These are phyloP conservation scores for Anastatica hierochuntica DNA, from an alignment of 345 rosid species.

Conservation along the genomic window DNA sequence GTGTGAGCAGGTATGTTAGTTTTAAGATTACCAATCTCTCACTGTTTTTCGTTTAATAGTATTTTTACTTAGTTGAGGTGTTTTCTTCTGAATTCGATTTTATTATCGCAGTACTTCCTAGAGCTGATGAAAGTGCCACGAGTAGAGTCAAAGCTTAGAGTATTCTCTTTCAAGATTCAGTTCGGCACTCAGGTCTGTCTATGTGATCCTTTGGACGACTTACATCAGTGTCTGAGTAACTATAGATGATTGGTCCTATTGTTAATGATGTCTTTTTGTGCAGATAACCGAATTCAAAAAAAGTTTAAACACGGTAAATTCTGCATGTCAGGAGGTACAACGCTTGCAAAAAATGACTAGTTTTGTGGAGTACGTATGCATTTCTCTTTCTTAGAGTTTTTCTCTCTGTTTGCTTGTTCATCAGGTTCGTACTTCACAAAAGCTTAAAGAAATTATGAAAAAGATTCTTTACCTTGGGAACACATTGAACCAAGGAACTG, in stretches of 20 bases:
- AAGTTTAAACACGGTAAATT: slow-evolving; percentile 73
- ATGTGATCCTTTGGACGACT: too few relatives aligned
- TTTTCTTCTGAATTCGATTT: slow-evolving; percentile 15
- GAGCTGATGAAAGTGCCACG: slow-evolving; percentile 99
- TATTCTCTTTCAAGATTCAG: slow-evolving; percentile 94
- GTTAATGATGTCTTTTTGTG: slow-evolving; percentile 2
- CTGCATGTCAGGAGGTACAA: slow-evolving; percentile 90
- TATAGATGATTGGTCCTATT: too few relatives aligned
- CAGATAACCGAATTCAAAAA: slow-evolving; percentile 81
- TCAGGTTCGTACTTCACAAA: slow-evolving; percentile 76
- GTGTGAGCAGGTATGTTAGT: slow-evolving; percentile 82
- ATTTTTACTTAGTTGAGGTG: too few relatives aligned
- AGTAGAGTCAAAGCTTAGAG: slow-evolving; percentile 90
- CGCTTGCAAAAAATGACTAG: slow-evolving; percentile 11
- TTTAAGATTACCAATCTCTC: neutral
- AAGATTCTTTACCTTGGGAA: slow-evolving; percentile 87
- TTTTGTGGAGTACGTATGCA: slow-evolving; percentile 3
- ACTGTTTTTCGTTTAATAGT: slow-evolving; percentile 1
- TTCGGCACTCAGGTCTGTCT: slow-evolving; percentile 73
- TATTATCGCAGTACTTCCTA: slow-evolving; percentile 59
- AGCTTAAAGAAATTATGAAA: slow-evolving; percentile 92
- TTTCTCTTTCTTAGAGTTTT: too few relatives aligned
- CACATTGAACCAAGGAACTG: slow-evolving; percentile 93
- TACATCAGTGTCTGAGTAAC: too few relatives aligned
- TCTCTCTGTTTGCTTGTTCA: slow-evolving; percentile 6